phyloP scores from a whole-genome alignment of 2,329 filamentous ascomycete genomes.

The Periconia digitata region DNA sequence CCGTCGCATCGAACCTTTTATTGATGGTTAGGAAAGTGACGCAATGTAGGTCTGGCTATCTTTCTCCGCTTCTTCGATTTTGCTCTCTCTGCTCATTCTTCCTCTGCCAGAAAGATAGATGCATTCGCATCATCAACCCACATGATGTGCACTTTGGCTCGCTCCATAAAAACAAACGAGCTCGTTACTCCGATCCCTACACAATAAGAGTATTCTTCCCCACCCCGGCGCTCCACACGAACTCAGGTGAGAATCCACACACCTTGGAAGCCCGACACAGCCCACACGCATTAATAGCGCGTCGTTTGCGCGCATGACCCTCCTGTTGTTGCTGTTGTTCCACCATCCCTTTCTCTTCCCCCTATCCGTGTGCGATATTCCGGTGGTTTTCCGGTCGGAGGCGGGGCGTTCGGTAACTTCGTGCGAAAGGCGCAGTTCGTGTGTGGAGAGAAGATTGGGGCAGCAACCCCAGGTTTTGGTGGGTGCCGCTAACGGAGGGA shows the following conservation, averaged over 20 bases:
- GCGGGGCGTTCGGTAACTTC: conserved; percentile 21
- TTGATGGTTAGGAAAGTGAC: background rate
- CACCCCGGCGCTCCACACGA: too few species aligned
- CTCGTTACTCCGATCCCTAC: too few species aligned
- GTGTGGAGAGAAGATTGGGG: background rate
- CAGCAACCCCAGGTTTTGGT: background rate
- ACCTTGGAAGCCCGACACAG: conserved; percentile 32
- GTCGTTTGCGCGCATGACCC: conserved; percentile 27
- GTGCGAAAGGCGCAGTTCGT: conserved; percentile 8
- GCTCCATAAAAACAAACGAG: too few species aligned
- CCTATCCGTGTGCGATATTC: too few species aligned
- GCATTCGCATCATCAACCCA: too few species aligned
- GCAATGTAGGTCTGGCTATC: background rate
- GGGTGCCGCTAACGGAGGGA: too few species aligned
- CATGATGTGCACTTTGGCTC: too few species aligned
- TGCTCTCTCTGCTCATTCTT: too few species aligned
- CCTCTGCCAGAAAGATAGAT: too few species aligned
- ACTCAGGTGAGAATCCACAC: background rate
- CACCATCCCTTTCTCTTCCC: too few species aligned
- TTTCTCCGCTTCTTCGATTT: background rate
- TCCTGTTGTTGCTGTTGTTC: background rate
- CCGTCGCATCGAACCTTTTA: conserved; percentile 32
- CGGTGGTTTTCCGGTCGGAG: too few species aligned
- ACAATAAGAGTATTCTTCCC: too few species aligned
- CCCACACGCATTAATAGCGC: conserved; percentile 36